Conservation (phyloP, 75 land plant species). For the Cryptomeria japonica region DNA sequence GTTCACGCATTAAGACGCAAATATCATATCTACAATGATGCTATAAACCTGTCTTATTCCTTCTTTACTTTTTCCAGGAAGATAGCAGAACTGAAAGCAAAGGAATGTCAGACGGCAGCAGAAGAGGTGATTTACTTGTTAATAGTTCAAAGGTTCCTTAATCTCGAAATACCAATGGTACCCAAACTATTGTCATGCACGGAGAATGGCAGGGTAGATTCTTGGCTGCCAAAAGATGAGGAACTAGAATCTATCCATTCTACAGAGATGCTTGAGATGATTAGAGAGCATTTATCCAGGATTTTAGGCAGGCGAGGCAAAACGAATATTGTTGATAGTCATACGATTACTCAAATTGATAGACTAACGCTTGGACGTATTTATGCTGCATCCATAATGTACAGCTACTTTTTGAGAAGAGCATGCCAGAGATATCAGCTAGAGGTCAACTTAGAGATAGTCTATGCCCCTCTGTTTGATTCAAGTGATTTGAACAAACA, state of each 20-base stretch:
- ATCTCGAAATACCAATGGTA: slow-evolving; percentile 48
- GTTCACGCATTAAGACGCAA: background rate
- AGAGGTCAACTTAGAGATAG: slow-evolving; percentile 32
- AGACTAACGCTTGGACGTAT: slow-evolving; percentile 42
- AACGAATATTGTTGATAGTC: slow-evolving; percentile 31
- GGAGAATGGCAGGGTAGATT: slow-evolving; percentile 35
- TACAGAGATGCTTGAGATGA: slow-evolving; percentile 54
- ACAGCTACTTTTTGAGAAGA: slow-evolving; percentile 74
- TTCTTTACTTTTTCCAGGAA: slow-evolving; percentile 41
- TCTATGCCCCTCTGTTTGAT: slow-evolving; percentile 1
- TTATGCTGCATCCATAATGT: slow-evolving; percentile 67
- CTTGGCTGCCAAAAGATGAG: slow-evolving; percentile 56
- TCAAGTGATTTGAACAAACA: slow-evolving; percentile 8
- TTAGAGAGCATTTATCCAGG: slow-evolving; percentile 53
- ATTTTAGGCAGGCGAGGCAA: slow-evolving; percentile 47
- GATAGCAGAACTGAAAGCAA: slow-evolving; percentile 69
- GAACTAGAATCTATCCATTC: slow-evolving; percentile 63
- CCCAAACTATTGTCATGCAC: slow-evolving; percentile 42
- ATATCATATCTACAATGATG: background rate
- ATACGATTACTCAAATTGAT: slow-evolving; percentile 37
- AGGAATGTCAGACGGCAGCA: slow-evolving; percentile 47
- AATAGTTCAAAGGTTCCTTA: slow-evolving; percentile 60
- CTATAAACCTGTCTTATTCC: background rate
- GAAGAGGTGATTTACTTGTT: slow-evolving; percentile 70
- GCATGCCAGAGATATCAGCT: slow-evolving; percentile 47